phyloP scores from a whole-genome alignment of 805 yeast species.

The Sporopachydermia lactativora region DNA sequence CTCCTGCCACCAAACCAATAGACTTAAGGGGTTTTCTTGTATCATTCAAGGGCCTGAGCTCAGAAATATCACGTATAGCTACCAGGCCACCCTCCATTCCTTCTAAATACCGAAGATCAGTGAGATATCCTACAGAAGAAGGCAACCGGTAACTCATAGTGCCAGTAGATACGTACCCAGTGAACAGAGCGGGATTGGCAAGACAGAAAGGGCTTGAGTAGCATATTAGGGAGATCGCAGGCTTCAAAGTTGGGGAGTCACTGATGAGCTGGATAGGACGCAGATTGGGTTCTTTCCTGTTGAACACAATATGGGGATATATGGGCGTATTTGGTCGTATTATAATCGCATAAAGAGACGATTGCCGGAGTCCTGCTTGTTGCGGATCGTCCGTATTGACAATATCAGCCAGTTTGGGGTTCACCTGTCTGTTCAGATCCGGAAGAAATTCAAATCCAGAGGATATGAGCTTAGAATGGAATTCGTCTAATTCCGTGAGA shows the following conservation, averaged over 20 bases:
- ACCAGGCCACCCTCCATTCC: constrained; percentile 23
- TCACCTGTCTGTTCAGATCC: background rate
- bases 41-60: background rate
- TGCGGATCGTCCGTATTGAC: background rate
- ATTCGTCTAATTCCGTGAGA: background rate
- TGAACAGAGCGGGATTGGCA: constrained; percentile 20
- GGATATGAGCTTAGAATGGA: background rate
- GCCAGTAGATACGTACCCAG: constrained; percentile 17
- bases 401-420: background rate
- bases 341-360: background rate
- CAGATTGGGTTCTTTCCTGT: background rate
- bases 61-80: background rate
- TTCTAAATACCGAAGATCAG: constrained; percentile 19
- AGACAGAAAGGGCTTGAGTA: constrained; percentile 17
- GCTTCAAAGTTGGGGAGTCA: background rate
- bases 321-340: background rate
- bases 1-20: constrained; percentile 18
- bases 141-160: constrained; percentile 11
- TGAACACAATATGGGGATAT: background rate
- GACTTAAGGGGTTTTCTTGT: constrained; percentile 4
- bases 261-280: background rate
- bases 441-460: background rate
- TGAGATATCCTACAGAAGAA: constrained; percentile 6
- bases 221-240: background rate
- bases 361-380: background rate